Evolutionary conservation across 805 yeast genomes (phyloP), one percentile per base, ranked within the genome.

Genomic region (Schizosaccharomyces cryophilus): DNA sequence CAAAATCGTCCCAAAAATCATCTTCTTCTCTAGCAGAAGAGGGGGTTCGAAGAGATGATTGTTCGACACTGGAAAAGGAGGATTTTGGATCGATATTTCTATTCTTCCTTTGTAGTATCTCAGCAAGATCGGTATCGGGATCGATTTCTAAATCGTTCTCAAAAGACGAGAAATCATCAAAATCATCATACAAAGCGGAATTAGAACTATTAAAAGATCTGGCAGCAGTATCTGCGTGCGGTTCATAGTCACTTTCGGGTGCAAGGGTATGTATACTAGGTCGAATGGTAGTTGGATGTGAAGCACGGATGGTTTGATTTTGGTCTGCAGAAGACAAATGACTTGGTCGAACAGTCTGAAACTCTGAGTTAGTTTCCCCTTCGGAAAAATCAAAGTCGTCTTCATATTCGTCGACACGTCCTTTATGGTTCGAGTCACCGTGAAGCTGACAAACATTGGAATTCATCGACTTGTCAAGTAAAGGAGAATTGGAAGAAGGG

Each of bases 1-100:
- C 62, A 19, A 61, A 26, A 7, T 61, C 63, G 19, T 60, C 60
- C 29, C 21, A 30, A 15, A 26, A n/a, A 24, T 19, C 26, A 21
- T 61, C 51, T 17, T 59, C 31, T 35, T 15, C 58, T 21, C 17
- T 19, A n/a, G 51, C 51, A 45, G 51, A 45, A 24, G 51, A 45
- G 17, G 51, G 51, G 11, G 51, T 45, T 19, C 51, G 21, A 45
- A 45, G 51, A n/a, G 51, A 45, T 11, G 51, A 45, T 24, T 45
- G 51, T 45, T 45, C 51, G 1, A 45, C 51, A 7, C 51, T 45
- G 17, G 51, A 45, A 45, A 45, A 45, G 26, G 51, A 45, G 13
- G 51, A n/a, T 45, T 45, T 45, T n/a, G 51, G 51, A 45, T 45
- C 51, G 1, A 45, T 45, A n/a, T 24, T 45, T 2, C 17, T 45